Evolutionary conservation across 1,284 basidiomycete genomes (phyloP), one percentile per base, ranked within the genome.

Genomic region (Sporisorium reilianum): DNA sequence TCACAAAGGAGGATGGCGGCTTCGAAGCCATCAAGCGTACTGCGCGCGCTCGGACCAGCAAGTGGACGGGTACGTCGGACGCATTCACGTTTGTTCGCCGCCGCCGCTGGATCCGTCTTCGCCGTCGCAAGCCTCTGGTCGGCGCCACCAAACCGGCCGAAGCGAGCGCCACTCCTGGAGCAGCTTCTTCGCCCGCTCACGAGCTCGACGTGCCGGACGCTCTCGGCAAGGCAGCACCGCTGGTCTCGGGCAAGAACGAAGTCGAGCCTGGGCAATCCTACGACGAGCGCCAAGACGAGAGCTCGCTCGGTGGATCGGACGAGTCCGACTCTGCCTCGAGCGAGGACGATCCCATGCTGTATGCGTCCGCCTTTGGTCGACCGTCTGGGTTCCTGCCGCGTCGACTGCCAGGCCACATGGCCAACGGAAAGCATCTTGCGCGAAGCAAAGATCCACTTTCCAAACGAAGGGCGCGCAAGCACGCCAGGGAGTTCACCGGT

Each of bases 81-180:
- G 62, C 75, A 0, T 79, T 62, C 52, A 81, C 78, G 6, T 84
- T 81, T 61, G 82, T 84, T 22, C 63, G 82, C 22, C 74, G 82
- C 10, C 61, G 82, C 22, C 62, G 82, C 14, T 84, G 82, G 82
- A 80, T 84, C 22, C 74, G 82, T 1, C 64, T 84, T 49, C 76
- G 82, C 40, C 68, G 77, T 11, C 41, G 73, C 23, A 71, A 66
- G 46, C 72, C 72, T 9, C 52, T 75, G 9, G 42, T 51, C 9
- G 28, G 45, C 20, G 26, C 58, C 4, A 40, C 42, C 41, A 63
- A 63, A 25, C 1, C 36, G 7, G 45, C 38, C 36, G 66, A 64
- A n/a, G 32, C 28, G 16, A 10, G 25, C n/a, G 22, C 57, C 9
- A 25, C 45, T 4, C 55, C 55, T 2, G 51, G n/a, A 10, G 51